These are phyloP conservation scores for Rhinocladiella similis DNA, from an alignment of 2,329 filamentous ascomycete genomes.

Conservation along the genomic window DNA sequence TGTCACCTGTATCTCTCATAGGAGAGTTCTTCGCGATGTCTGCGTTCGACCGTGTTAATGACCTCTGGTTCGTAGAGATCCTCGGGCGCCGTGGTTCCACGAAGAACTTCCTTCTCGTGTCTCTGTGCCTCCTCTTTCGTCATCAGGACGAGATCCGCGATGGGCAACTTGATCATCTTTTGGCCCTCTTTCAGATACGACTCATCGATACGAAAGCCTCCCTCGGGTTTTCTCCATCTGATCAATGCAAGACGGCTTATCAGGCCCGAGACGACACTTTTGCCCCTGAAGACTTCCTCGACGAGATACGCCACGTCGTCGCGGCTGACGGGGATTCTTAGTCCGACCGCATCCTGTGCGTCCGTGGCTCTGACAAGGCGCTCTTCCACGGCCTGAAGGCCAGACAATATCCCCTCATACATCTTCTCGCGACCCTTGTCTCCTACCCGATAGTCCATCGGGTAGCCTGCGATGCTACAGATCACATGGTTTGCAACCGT, in stretches of 20 bases:
- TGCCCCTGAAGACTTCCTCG: constrained; percentile 84
- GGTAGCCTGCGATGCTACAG: constrained; percentile 76
- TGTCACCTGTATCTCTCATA: constrained; percentile 50
- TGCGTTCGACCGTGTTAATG: constrained; percentile 65
- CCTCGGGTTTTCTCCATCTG: constrained; percentile 71
- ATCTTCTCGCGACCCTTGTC: constrained; percentile 85
- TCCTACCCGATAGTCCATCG: constrained; percentile 72
- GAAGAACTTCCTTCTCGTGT: constrained; percentile 79
- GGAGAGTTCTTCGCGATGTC: constrained; percentile 65
- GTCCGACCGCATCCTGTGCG: constrained; percentile 60
- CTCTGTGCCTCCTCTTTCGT: constrained; percentile 83
- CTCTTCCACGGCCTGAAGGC: constrained; percentile 77
- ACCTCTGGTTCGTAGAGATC: constrained; percentile 73
- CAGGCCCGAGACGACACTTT: constrained; percentile 79
- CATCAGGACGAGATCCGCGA: constrained; percentile 78
- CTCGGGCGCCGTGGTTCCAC: constrained; percentile 64
- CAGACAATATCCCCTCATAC: constrained; percentile 79
- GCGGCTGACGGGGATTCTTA: constrained; percentile 75
- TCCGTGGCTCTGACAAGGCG: constrained; percentile 59
- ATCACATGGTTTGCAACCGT: constrained; percentile 92
- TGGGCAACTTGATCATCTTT: constrained; percentile 67
- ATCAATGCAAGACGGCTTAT: constrained; percentile 76
- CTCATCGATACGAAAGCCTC: constrained; percentile 62
- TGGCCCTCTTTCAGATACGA: constrained; percentile 65
- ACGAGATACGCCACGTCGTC: constrained; percentile 84